phyloP scores from a whole-genome alignment of 1,139 yeast species.

The Zhuliangozyma blackwelliae region DNA sequence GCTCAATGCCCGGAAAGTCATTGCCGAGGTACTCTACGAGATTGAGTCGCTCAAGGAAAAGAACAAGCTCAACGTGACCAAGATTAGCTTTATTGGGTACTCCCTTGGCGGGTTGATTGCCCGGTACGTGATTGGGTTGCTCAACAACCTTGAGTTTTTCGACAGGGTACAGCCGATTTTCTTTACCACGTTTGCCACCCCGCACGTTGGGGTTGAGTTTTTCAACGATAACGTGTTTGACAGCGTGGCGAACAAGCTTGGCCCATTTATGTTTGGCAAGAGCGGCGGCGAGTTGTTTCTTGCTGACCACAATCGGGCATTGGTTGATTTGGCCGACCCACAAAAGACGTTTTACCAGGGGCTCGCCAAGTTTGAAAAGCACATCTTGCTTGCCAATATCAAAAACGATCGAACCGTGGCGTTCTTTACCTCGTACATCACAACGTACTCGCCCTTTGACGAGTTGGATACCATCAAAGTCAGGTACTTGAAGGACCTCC shows the following conservation, averaged over 20 bases:
- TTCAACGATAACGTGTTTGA: constrained; percentile 40
- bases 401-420: constrained; percentile 66
- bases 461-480: constrained; percentile 37
- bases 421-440: constrained; percentile 50
- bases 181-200: constrained; percentile 85
- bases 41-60: constrained; percentile 46
- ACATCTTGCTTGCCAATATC: constrained; percentile 66
- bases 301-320: constrained; percentile 37
- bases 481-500: constrained; percentile 35
- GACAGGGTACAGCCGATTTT: constrained; percentile 56
- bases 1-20: constrained; percentile 63
- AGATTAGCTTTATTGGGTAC: constrained; percentile 42
- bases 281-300: constrained; percentile 74
- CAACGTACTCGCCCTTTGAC: constrained; percentile 48
- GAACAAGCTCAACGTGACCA: constrained; percentile 30
- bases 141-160: constrained; percentile 53
- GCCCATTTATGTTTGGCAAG: constrained; percentile 62
- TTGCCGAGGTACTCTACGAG: constrained; percentile 57
- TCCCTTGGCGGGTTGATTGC: constrained; percentile 42
- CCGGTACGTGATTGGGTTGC: constrained; percentile 68
- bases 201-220: constrained; percentile 74
- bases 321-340: constrained; percentile 56
- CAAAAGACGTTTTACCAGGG: constrained; percentile 50
- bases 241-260: constrained; percentile 50
- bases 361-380: constrained; percentile 50